Percentiles rank a stretch among this genome's conserved stretches.
Conservation (phyloP, 495 filamentous ascomycete species). For the Penicillium psychrofluorescens region DNA sequence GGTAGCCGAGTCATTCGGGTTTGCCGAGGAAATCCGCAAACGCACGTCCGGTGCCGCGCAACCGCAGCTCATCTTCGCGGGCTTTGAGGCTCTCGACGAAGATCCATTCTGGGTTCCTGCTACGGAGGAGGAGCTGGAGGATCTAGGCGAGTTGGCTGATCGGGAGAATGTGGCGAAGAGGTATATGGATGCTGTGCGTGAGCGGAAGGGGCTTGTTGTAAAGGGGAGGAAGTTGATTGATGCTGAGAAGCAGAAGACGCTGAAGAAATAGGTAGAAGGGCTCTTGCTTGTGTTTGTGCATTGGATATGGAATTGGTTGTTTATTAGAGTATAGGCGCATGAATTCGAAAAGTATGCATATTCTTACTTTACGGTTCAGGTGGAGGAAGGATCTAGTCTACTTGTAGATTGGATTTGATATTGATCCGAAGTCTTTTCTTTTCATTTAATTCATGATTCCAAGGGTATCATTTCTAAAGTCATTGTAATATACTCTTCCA, state of each 20-base stretch:
- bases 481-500: no score
- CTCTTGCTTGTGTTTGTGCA: no score
- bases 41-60: constrained; percentile 82
- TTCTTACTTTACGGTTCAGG: no score
- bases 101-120: constrained; percentile 98
- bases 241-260: constrained; percentile 98
- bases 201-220: constrained; percentile 79
- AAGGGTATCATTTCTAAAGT: constrained; percentile 7
- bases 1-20: constrained; percentile 91
- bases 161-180: constrained; percentile 90
- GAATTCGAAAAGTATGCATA: no score
- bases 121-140: constrained; percentile 94
- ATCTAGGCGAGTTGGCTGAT: constrained; percentile 88
- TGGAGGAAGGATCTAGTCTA: not conserved
- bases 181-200: constrained; percentile 86
- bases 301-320: not conserved
- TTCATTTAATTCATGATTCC: constrained; percentile 2
- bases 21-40: constrained; percentile 92
- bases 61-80: constrained; percentile 88
- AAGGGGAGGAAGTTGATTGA: constrained; percentile 74
- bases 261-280: constrained; percentile 74
- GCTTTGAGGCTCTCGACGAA: constrained; percentile 81
- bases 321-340: no score
- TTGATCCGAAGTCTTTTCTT: constrained; percentile 1
- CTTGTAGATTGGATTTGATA: not conserved